phyloP scores from a whole-genome alignment of 1,284 basidiomycete species.

The Albatrellus sp. region DNA sequence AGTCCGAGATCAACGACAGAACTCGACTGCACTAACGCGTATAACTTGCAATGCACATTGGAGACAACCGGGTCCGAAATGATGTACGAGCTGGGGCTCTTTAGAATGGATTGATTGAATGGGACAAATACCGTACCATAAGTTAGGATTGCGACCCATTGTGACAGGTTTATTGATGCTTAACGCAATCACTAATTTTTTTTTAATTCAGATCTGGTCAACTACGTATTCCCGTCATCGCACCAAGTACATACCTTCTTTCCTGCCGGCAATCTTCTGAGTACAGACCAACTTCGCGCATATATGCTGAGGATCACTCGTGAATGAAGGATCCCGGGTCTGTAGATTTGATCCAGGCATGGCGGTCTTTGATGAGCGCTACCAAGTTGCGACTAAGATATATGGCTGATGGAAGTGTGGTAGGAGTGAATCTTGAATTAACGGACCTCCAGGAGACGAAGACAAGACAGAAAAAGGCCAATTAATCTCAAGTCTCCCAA shows the following conservation, averaged over 20 bases:
- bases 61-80: conserved; percentile 44
- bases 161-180: conserved; percentile 47
- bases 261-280: conserved; percentile 32
- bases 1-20: not conserved
- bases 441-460: too few species aligned
- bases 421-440: too few species aligned
- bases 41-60: conserved; percentile 63
- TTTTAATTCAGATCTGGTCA: too few species aligned
- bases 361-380: too few species aligned
- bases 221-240: too few species aligned
- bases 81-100: conserved; percentile 30
- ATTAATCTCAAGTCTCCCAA: too few species aligned
- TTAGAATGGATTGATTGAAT: not conserved
- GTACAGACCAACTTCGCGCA: conserved; percentile 60
- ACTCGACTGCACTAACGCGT: conserved; percentile 37
- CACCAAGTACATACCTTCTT: conserved; percentile 35
- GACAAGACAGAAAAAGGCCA: too few species aligned
- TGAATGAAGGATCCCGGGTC: too few species aligned
- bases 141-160: conserved; percentile 48
- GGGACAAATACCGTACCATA: conserved; percentile 10
- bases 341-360: too few species aligned
- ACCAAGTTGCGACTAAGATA: too few species aligned
- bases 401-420: too few species aligned
- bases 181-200: conserved; percentile 24
- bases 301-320: conserved; percentile 21